phyloP scores from a whole-genome alignment of 2,329 filamentous ascomycete species.

The Xylariaceae sp. region DNA sequence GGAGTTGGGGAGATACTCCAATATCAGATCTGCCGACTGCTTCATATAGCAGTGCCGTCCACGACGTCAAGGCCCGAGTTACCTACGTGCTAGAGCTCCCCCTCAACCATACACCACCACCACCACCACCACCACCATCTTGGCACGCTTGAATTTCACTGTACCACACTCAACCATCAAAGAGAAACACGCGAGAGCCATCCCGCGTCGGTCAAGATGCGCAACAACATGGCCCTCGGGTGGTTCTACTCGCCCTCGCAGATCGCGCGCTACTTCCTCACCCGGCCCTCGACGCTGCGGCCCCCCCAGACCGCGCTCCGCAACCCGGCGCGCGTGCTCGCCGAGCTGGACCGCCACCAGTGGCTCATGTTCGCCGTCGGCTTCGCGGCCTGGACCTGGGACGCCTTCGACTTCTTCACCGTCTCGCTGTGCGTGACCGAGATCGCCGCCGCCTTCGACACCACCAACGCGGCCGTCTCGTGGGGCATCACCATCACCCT shows the following conservation, averaged over 20 bases:
- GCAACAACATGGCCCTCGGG: slow-evolving; percentile 17
- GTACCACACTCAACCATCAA: too few species aligned
- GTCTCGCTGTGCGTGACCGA: slow-evolving; percentile 14
- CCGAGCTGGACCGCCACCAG: slow-evolving; percentile 24
- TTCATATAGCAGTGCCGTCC: too few species aligned
- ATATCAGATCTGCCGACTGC: too few species aligned
- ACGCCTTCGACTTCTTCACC: slow-evolving; percentile 14
- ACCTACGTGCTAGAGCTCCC: too few species aligned
- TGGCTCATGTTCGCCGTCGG: slow-evolving; percentile 24
- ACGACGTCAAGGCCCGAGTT: too few species aligned
- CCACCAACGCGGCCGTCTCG: slow-evolving; percentile 10
- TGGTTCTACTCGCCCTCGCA: slow-evolving; percentile 26
- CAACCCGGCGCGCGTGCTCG: slow-evolving; percentile 22
- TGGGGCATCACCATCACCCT: slow-evolving; percentile 15
- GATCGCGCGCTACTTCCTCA: slow-evolving; percentile 28
- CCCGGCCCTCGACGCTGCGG: slow-evolving; percentile 28
- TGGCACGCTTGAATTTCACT: too few species aligned
- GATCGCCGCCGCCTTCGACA: slow-evolving; percentile 12
- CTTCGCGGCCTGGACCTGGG: slow-evolving; percentile 13
- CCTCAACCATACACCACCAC: too few species aligned
- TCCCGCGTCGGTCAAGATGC: slow-evolving; percentile 5
- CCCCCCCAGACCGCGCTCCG: slow-evolving; percentile 25
- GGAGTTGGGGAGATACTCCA: too few species aligned
- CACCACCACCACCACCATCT: background rate
- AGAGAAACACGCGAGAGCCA: too few species aligned